A percentile compares a stretch with the other conserved stretches of the same genome.
Conservation (phyloP, 2,329 filamentous ascomycete genomes). For the Clonostachys rhizophaga region DNA sequence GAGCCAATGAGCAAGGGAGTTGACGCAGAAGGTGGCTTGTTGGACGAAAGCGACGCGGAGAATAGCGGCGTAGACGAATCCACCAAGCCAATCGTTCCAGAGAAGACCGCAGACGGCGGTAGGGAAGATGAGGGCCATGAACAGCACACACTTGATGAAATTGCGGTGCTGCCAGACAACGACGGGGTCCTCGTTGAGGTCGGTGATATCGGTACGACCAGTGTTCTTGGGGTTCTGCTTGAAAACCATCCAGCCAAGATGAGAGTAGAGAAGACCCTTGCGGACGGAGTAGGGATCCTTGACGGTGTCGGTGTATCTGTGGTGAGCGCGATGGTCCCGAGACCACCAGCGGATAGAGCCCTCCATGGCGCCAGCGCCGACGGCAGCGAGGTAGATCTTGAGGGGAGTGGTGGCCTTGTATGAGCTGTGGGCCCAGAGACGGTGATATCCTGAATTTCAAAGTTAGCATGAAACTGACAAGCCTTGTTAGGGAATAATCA, state of each 20-base stretch:
- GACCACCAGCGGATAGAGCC: slow-evolving; percentile 90
- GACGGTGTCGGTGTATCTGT: slow-evolving; percentile 88
- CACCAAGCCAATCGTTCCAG: slow-evolving; percentile 79
- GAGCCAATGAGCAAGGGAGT: slow-evolving; percentile 86
- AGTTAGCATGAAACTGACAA: slow-evolving; percentile 2
- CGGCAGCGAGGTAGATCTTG: slow-evolving; percentile 75
- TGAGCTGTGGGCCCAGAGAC: slow-evolving; percentile 81
- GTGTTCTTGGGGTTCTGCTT: slow-evolving; percentile 90
- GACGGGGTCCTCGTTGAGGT: slow-evolving; percentile 80
- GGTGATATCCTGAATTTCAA: slow-evolving; percentile 37
- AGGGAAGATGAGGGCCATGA: slow-evolving; percentile 75
- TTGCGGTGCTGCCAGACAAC: slow-evolving; percentile 86
- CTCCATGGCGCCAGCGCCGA: slow-evolving; percentile 79
- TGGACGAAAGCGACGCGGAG: slow-evolving; percentile 86
- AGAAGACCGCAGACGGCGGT: slow-evolving; percentile 69
- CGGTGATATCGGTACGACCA: slow-evolving; percentile 82
- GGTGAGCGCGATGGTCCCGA: slow-evolving; percentile 80
- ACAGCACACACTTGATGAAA: slow-evolving; percentile 75
- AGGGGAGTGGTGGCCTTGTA: slow-evolving; percentile 75
- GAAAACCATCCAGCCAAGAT: slow-evolving; percentile 86
- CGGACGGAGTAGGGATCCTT: slow-evolving; percentile 90
- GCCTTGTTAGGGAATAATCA: background rate
- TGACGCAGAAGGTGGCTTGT: slow-evolving; percentile 91
- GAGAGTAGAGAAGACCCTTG: slow-evolving; percentile 78
- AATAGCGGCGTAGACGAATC: slow-evolving; percentile 81